Evolutionary conservation across 2,329 filamentous ascomycete genomes (phyloP), one percentile per base, ranked within the genome.

Genomic region (Torrubiellomyces zombiae): DNA sequence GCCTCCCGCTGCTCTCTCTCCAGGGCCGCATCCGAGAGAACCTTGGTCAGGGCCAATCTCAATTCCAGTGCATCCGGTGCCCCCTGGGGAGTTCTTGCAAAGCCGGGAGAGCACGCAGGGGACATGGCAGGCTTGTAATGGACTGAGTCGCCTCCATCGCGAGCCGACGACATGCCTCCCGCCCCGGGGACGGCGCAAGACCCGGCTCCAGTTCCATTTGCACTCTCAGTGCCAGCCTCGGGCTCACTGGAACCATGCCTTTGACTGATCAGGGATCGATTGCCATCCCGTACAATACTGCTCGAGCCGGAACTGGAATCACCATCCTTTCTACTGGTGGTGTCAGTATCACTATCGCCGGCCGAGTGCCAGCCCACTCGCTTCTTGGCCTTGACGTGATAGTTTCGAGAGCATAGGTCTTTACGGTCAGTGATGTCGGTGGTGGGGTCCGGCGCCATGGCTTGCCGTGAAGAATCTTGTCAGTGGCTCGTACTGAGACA

Each of bases 31-130:
- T 44, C 43, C 3, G 51, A 47, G 5, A 55, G 34, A 17, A 56
- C 44, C 33, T 47, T 48, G 25, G 48, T 52, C 20, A 56, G 35
- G 14, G 52, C 52, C 11, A 46, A 38, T 20, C 46, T 45, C 26
- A 56, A 36, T 32, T 54, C 51, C 11, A 39, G 34, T 10, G 53
- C 51, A 28, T 55, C 51, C 1, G 51, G 53, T 5, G 45, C 47
- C 4, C 46, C 50, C 0, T 42, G 44, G 0, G 45, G 45, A 9
- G 42, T 37, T n/a, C 22, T 29, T 23, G 16, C 40, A n/a, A 23
- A 36, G 18, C 34, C 36, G 5, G 39, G 28, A 3, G 31, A 29
- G n/a, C 24, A 21, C 10, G 16, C 12, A 9, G 29, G 29, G 4
- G 27, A 27, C n/a, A n/a, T n/a, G n/a, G n/a, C n/a, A n/a, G n/a